Conservation (phyloP, 257 asterid species). For the Jaltomata sinuosa region DNA sequence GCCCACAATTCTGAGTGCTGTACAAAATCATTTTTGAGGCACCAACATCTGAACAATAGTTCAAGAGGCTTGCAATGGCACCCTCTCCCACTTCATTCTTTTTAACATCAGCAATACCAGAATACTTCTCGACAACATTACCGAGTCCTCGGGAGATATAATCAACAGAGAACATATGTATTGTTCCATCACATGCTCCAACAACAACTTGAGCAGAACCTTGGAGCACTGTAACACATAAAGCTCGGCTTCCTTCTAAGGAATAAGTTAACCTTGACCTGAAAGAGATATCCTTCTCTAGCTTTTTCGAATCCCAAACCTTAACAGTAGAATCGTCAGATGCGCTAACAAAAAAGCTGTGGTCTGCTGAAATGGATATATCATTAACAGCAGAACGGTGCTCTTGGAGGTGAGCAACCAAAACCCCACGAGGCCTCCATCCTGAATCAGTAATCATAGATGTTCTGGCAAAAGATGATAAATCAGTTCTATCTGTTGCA, state of each 20-base stretch:
- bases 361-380: slow-evolving; percentile 82
- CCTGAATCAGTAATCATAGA: slow-evolving; percentile 92
- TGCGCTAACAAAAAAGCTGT: slow-evolving; percentile 94
- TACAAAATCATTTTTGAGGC: slow-evolving; percentile 62
- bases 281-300: slow-evolving; percentile 97
- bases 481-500: slow-evolving; percentile 49
- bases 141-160: slow-evolving; percentile 89
- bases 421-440: slow-evolving; percentile 99
- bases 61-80: slow-evolving; percentile 73
- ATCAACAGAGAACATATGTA: slow-evolving; percentile 91
- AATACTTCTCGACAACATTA: slow-evolving; percentile 87
- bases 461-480: slow-evolving; percentile 54
- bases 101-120: slow-evolving; percentile 83
- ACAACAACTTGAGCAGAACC: slow-evolving; percentile 79
- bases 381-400: slow-evolving; percentile 92
- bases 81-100: slow-evolving; percentile 68
- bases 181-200: slow-evolving; percentile 88
- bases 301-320: slow-evolving; percentile 97
- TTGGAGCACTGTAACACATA: slow-evolving; percentile 76
- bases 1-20: slow-evolving; percentile 87
- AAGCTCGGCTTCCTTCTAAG: slow-evolving; percentile 77
- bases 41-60: slow-evolving; percentile 68
- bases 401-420: slow-evolving; percentile 98
- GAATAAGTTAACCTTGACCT: slow-evolving; percentile 92
- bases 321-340: slow-evolving; percentile 96